Evolutionary conservation across 2,329 filamentous ascomycete species (phyloP).

Genomic region (Immersiporthe knoxdaviesiana): DNA sequence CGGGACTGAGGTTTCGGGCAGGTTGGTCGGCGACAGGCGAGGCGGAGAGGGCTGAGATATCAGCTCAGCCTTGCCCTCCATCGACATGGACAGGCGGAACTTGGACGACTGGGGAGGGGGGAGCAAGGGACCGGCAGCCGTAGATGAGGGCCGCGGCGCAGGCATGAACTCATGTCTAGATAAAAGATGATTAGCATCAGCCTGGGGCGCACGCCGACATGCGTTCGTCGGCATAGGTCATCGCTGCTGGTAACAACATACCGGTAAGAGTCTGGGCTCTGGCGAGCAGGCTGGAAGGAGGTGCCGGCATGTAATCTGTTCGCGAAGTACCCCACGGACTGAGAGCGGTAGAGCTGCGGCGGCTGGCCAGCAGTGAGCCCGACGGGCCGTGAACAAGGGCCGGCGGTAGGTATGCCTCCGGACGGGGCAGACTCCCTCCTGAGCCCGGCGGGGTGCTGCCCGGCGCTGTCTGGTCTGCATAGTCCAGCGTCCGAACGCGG

Average conservation of each 20-base stretch:
- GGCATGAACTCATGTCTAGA: constrained; percentile 49
- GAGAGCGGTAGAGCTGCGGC: constrained; percentile 35
- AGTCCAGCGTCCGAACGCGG: constrained; percentile 13
- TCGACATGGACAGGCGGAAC: constrained; percentile 78
- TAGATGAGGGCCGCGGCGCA: constrained; percentile 47
- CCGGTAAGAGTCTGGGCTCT: constrained; percentile 50
- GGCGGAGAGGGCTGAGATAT: constrained; percentile 64
- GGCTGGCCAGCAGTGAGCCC: constrained; percentile 32
- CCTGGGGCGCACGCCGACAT: neutral
- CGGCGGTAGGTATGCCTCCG: constrained; percentile 1
- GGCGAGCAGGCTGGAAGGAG: constrained; percentile 54
- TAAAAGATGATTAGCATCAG: constrained; percentile 29
- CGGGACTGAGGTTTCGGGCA: constrained; percentile 42
- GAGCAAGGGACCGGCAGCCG: constrained; percentile 42
- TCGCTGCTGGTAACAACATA: neutral
- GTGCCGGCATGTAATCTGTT: constrained; percentile 61
- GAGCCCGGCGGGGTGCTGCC: constrained; percentile 11
- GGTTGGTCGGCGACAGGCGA: constrained; percentile 44
- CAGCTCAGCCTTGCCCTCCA: constrained; percentile 89
- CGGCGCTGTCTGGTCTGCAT: constrained; percentile 19
- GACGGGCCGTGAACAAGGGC: constrained; percentile 34
- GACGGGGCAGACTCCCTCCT: constrained; percentile 23
- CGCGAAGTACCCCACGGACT: constrained; percentile 54
- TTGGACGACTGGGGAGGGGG: constrained; percentile 52
- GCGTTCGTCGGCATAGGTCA: neutral